phyloP scores from a whole-genome alignment of 2,329 filamentous ascomycete genomes.

The Pseudopithomyces maydicus region DNA sequence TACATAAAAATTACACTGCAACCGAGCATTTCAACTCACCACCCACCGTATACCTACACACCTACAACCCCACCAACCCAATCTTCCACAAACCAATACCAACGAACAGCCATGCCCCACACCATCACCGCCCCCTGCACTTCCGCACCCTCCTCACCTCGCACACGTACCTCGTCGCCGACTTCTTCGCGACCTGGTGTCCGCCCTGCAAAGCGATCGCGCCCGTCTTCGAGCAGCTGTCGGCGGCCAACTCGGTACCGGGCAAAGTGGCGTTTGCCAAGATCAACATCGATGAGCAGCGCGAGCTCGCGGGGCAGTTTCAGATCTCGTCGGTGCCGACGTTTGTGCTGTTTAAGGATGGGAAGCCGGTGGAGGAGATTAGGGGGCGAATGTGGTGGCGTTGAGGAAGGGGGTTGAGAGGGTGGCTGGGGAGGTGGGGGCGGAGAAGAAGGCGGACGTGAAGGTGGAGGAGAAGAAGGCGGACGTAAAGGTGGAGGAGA shows the following conservation, averaged over 20 bases:
- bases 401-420: conserved; percentile 33
- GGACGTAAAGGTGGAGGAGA: conserved; percentile 12
- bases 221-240: conserved; percentile 58
- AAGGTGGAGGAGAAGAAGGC: conserved; percentile 10
- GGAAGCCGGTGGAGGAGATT: conserved; percentile 35
- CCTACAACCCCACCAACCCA: background rate
- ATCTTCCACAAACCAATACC: background rate
- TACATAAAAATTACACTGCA: background rate
- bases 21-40: background rate
- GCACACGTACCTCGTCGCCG: conserved; percentile 51
- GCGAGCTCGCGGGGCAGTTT: conserved; percentile 54
- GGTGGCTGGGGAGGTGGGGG: conserved; percentile 16
- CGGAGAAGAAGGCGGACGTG: conserved; percentile 8
- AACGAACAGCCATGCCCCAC: conserved; percentile 28
- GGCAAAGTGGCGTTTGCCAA: conserved; percentile 58
- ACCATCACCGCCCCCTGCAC: conserved; percentile 39
- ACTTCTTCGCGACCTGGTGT: conserved; percentile 62
- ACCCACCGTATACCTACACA: background rate
- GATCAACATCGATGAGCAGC: conserved; percentile 60
- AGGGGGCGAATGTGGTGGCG: conserved; percentile 34
- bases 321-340: conserved; percentile 54
- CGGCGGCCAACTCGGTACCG: conserved; percentile 51
- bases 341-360: conserved; percentile 40
- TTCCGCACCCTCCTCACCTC: conserved; percentile 41
- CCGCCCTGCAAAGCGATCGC: conserved; percentile 61